These are phyloP conservation scores for Stagonosporopsis vannaccii DNA, from an alignment of 2,329 filamentous ascomycete species.

Conservation along the genomic window DNA sequence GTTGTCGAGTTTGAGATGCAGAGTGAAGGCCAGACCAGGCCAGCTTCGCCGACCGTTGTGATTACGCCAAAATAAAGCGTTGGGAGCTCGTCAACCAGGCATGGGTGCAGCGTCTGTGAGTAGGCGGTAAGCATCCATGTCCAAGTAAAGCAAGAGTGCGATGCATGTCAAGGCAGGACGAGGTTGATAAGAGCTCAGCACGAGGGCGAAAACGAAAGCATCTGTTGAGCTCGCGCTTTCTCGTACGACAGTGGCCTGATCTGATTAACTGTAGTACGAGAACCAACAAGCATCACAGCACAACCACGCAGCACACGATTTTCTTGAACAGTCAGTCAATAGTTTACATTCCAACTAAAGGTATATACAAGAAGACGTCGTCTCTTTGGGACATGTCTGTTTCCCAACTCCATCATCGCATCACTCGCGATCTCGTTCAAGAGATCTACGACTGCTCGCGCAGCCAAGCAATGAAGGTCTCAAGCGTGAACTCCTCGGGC, in stretches of 20 bases:
- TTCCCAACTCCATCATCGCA: neutral
- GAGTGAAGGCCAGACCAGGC: too few species aligned
- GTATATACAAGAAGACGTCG: conserved; percentile 17
- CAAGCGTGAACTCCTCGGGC: conserved; percentile 33
- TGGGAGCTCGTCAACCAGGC: too few species aligned
- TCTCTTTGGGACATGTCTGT: neutral
- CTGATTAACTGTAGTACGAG: neutral
- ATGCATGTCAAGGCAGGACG: neutral
- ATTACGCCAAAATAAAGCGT: too few species aligned
- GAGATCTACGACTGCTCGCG: conserved; percentile 22
- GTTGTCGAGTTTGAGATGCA: too few species aligned
- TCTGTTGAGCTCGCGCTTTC: neutral
- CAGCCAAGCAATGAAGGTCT: conserved; percentile 36
- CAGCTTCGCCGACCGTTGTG: too few species aligned
- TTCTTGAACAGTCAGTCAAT: conserved; percentile 8
- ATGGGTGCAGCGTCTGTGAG: neutral
- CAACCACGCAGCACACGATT: neutral
- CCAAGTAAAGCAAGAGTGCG: neutral
- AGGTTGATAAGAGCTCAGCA: neutral
- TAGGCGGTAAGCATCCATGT: neutral
- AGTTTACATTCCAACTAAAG: conserved; percentile 3
- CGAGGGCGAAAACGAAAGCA: neutral
- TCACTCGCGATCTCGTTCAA: neutral
- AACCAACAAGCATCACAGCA: neutral
- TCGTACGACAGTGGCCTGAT: neutral